Percentiles rank a stretch among this genome's conserved stretches.
phyloP scores from a whole-genome alignment of 257 asterid species.

The Voacanga thouarsii region DNA sequence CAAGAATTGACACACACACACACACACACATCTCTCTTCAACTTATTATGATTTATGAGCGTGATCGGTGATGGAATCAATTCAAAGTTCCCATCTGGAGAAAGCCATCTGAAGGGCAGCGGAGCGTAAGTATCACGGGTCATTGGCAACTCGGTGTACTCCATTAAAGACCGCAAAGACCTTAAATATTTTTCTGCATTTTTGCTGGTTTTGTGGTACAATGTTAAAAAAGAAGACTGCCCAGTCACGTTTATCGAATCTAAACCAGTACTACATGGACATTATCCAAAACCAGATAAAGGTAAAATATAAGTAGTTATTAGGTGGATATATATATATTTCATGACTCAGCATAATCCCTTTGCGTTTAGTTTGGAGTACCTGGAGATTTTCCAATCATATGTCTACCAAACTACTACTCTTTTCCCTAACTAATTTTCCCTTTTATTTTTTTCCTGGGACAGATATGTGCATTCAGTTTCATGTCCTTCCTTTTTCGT shows the following conservation, averaged over 20 bases:
- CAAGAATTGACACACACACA: too few species aligned
- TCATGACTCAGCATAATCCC: conserved; percentile 20
- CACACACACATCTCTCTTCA: too few species aligned
- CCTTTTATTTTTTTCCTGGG: too few species aligned
- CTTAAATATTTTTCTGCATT: not conserved
- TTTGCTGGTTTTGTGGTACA: not conserved
- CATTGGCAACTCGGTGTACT: not conserved
- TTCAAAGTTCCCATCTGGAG: too few species aligned
- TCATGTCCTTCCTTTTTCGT: too few species aligned
- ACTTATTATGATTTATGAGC: too few species aligned
- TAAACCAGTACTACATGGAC: not conserved
- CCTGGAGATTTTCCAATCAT: not conserved
- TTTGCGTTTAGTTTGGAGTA: not conserved
- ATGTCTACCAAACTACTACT: not conserved
- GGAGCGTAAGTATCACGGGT: too few species aligned
- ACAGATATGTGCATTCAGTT: too few species aligned
- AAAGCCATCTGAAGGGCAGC: too few species aligned
- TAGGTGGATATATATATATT: conserved; percentile 14
- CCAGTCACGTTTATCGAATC: conserved; percentile 15
- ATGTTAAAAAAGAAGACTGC: not conserved
- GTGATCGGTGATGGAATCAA: too few species aligned
- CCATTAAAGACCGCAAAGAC: not conserved
- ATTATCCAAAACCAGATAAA: conserved; percentile 13
- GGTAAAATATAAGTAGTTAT: not conserved
- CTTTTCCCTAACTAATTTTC: too few species aligned